Evolutionary conservation across 2,329 filamentous ascomycete species (phyloP), one percentile per base, ranked within the genome.

Genomic region (Aureobasidium sp.): DNA sequence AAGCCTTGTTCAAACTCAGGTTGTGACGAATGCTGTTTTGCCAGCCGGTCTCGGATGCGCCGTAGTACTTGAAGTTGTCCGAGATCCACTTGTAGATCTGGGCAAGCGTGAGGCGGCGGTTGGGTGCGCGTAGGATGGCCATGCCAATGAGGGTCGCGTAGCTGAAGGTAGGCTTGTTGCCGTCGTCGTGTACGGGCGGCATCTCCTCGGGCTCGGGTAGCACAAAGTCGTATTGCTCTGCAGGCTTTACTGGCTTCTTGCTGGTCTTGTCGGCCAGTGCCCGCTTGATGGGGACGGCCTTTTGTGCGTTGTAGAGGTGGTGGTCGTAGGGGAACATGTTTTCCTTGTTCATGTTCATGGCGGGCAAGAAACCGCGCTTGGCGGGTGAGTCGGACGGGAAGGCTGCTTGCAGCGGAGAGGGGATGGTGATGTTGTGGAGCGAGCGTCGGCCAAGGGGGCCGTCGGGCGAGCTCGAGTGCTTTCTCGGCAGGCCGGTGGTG

Each of bases 81-180:
- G 91, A 95, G 69, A 99, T 97, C 93, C 94, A 99, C 73, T 96
- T 96, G 82, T 97, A 99, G 68, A 99, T 99, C 74, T 97, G 91
- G 29, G 91, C 87, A 20, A 99, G 82, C 0, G 94, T 97, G 65
- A 97, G 81, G 58, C 90, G 88, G 64, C 91, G 87, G 64, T 87
- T 86, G 14, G 89, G 87, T 5, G 94, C 90, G 65, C 92, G 87
- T 25, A 97, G 81, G 69, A 99, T 97, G 57, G 94, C 91, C 92
- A 97, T 97, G 72, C 90, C 94, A 67, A 97, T 97, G 68, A 99
- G 82, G 68, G 89, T 89, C 22, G 94, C 93, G 73, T 99, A 99
- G 77, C 92, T 97, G 75, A 93, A 91, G 5, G 86, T 84, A 6
- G 94, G 94, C 74, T 99, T 97, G 61, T 81, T 81, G 69, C 92